Evolutionary conservation across 176 grass and related monocot species (phyloP).

Genomic region (Hordeum marinum): DNA sequence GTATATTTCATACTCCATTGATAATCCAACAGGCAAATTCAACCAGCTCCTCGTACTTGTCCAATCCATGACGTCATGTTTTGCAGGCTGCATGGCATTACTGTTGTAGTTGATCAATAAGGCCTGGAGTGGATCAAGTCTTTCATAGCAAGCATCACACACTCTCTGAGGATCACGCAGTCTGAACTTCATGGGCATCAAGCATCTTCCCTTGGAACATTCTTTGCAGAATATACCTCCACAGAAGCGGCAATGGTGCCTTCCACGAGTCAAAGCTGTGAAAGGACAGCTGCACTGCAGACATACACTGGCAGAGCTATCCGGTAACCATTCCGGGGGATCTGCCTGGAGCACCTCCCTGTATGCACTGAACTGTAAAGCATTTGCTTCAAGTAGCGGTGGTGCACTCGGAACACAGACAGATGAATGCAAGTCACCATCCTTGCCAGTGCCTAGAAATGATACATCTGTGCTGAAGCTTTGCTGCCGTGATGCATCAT

Average conservation of each 20-base stretch:
- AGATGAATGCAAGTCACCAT: slow-evolving; percentile 72
- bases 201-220: slow-evolving; percentile 74
- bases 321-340: slow-evolving; percentile 84
- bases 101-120: slow-evolving; percentile 84
- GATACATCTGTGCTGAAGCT: slow-evolving; percentile 55
- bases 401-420: slow-evolving; percentile 83
- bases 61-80: slow-evolving; percentile 98
- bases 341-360: slow-evolving; percentile 59
- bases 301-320: slow-evolving; percentile 59
- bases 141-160: slow-evolving; percentile 81
- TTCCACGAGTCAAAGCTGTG: slow-evolving; percentile 62
- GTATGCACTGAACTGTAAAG: slow-evolving; percentile 43
- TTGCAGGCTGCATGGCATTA: slow-evolving; percentile 74
- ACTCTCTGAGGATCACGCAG: slow-evolving; percentile 78
- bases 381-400: slow-evolving; percentile 51
- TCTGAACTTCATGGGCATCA: slow-evolving; percentile 85
- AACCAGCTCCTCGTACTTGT: slow-evolving; percentile 79
- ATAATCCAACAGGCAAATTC: slow-evolving; percentile 79
- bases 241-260: slow-evolving; percentile 97
- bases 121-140: slow-evolving; percentile 75
- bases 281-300: slow-evolving; percentile 73
- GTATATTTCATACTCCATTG: slow-evolving; percentile 96
- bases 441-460: slow-evolving; percentile 55
- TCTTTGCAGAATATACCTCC: slow-evolving; percentile 79
- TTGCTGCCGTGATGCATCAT: slow-evolving; percentile 10